Evolutionary conservation across 192 early-diverging fungal genomes (phyloP).

Genomic region (Coemansia sp.): DNA sequence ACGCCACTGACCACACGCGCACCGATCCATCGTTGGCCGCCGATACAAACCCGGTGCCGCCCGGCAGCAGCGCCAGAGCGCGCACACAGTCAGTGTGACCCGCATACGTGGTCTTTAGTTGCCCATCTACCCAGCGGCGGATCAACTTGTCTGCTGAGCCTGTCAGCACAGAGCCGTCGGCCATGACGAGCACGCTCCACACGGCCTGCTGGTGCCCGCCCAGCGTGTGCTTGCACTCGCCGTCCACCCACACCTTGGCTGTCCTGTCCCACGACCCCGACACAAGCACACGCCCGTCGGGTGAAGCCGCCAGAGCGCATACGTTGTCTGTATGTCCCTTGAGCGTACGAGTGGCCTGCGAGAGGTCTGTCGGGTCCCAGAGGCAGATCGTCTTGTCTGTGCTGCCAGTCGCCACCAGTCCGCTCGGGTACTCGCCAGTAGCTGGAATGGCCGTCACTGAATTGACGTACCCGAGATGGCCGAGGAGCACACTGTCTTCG

Average conservation of each 20-base stretch:
- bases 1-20: conserved; percentile 74
- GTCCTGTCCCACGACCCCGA: conserved; percentile 99
- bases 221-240: conserved; percentile 65
- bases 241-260: conserved; percentile 86
- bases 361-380: conserved; percentile 64
- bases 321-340: conserved; percentile 86
- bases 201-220: conserved; percentile 80
- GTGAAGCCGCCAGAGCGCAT: conserved; percentile 67
- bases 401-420: conserved; percentile 79
- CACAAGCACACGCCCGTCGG: conserved; percentile 65
- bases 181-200: conserved; percentile 83
- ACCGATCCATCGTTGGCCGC: conserved; percentile 89
- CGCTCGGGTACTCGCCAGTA: conserved; percentile 60
- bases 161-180: conserved; percentile 70
- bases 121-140: conserved; percentile 75
- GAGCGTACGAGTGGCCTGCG: conserved; percentile 63
- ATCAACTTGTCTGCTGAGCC: conserved; percentile 93
- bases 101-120: conserved; percentile 57
- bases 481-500: conserved; percentile 54
- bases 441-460: conserved; percentile 63
- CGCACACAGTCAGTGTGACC: conserved; percentile 94
- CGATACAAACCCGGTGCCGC: conserved; percentile 74
- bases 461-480: conserved; percentile 81
- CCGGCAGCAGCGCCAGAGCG: conserved; percentile 62
- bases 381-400: conserved; percentile 81